Evolutionary conservation across 345 rosid genomes (phyloP).

Genomic region (Barbarea vulgaris): DNA sequence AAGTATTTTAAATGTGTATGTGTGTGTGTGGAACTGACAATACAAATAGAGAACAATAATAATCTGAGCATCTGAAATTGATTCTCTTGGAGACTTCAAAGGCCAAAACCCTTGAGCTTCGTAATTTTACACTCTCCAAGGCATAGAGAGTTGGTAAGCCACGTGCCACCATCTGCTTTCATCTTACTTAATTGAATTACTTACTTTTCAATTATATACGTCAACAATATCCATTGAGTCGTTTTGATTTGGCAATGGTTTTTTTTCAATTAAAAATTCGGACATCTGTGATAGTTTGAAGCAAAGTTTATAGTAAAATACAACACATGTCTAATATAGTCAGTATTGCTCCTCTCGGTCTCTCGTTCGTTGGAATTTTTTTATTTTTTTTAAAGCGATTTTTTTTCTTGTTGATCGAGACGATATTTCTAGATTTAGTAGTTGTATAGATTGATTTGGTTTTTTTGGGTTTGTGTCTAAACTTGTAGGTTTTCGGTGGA

Average conservation of each 20-base stretch:
- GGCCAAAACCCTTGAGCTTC: slow-evolving; percentile 25
- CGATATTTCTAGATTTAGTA: too few relatives aligned
- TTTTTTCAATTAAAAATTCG: too few relatives aligned
- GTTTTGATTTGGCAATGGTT: background rate
- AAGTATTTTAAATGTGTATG: background rate
- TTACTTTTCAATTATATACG: background rate
- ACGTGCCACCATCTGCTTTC: slow-evolving; percentile 29
- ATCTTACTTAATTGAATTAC: background rate
- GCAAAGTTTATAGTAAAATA: too few relatives aligned
- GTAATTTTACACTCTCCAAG: slow-evolving; percentile 26
- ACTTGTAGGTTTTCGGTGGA: too few relatives aligned
- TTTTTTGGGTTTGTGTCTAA: too few relatives aligned
- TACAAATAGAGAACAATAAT: background rate
- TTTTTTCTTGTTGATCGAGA: too few relatives aligned
- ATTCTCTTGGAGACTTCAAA: slow-evolving; percentile 32
- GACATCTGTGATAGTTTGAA: too few relatives aligned
- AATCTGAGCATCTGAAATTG: slow-evolving; percentile 25
- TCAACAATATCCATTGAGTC: background rate
- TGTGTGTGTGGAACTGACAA: background rate
- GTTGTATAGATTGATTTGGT: too few relatives aligned
- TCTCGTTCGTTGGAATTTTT: too few relatives aligned
- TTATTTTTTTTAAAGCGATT: too few relatives aligned
- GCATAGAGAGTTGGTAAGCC: slow-evolving; percentile 26
- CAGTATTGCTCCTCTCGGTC: too few relatives aligned
- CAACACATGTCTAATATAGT: too few relatives aligned